Base-by-base conservation (phyloP, 2,329 filamentous ascomycete species). In the Diaporthe eres region DNA sequence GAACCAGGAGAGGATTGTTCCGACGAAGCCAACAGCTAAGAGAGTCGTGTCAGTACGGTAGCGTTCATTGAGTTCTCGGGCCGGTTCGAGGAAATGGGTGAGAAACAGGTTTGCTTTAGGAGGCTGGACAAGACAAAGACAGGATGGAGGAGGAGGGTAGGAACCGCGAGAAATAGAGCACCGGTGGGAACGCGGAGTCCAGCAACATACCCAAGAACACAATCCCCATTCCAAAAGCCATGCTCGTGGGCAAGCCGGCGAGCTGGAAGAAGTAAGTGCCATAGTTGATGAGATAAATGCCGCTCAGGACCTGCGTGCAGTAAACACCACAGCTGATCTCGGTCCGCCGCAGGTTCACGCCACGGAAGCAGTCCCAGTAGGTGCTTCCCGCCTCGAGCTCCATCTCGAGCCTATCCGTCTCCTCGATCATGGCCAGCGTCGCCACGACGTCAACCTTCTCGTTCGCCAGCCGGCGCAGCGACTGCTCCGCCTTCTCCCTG, bases 251-350 rank as follows among this genome's bases (percentile, higher is more conserved):
- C 39, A 92, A 81, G 1, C 90, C 90, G 3, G 90, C 90, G 79
- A 90, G 88, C 77, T 89, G 83, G 79, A 92, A 91, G 80, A 89
- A 89, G 79, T 91, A 92, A 2, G 90, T 92, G 0, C 90, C 91
- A 77, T 92, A 94, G 74, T 90, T 90, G 65, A 92, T 90, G 77
- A 93, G 89, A 19, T 91, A 90, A 77, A 91, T 91, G 34, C 92
- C 91, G 71, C 88, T 90, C 2, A 93, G 84, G 28, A 92, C 92
- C 79, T 94, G 92, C 4, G 91, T 91, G 4, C 90, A 88, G 85
- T 92, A 93, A 9, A 92, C 90, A 81, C 92, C 91, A 76, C 86
- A 85, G 5, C 88, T 86, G 47, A 91, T 90, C 79, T 90, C 89
- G 0, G 89, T 90, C 28, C 89, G 86, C n/a, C 88, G 85, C 25